Evolutionary conservation across 2,329 filamentous ascomycete genomes (phyloP).

Genomic region (Raffaelea deltoideospora): DNA sequence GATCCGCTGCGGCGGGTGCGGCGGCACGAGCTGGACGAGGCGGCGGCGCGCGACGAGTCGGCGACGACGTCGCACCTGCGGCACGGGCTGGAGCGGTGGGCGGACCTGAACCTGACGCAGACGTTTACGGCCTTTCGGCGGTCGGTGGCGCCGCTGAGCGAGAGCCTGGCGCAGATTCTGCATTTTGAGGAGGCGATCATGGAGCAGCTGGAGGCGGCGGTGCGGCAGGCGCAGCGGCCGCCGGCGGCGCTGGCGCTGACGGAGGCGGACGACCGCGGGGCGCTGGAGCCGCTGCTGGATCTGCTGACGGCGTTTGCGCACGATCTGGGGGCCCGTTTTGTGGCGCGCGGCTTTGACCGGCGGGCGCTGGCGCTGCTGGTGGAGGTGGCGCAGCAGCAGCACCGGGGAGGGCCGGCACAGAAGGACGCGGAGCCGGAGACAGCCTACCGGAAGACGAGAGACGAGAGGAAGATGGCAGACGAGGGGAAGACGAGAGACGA

Average conservation of each 20-base stretch:
- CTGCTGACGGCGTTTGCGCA: constrained; percentile 91
- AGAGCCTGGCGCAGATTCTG: constrained; percentile 82
- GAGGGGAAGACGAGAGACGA: too few species aligned
- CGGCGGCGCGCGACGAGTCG: constrained; percentile 50
- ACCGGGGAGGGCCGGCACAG: constrained; percentile 4
- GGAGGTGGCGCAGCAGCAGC: constrained; percentile 41
- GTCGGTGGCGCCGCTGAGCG: constrained; percentile 61
- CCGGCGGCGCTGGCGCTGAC: neutral
- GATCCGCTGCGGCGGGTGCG: constrained; percentile 85
- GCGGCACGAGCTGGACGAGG: constrained; percentile 57
- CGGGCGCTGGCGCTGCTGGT: constrained; percentile 61
- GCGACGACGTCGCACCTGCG: constrained; percentile 77
- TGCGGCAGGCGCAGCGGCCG: constrained; percentile 36
- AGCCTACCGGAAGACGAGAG: too few species aligned
- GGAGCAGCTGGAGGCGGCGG: constrained; percentile 58
- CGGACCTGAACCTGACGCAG: constrained; percentile 77
- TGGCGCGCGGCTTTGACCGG: constrained; percentile 62
- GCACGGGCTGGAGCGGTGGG: constrained; percentile 72
- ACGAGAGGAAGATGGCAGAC: too few species aligned
- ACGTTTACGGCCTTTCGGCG: constrained; percentile 64
- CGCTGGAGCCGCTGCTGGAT: constrained; percentile 72
- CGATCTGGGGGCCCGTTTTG: constrained; percentile 69
- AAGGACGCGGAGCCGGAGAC: neutral
- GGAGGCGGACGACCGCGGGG: constrained; percentile 40
- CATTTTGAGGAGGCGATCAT: constrained; percentile 83